Conservation (phyloP, 78 protist species). For the Pigoraptor vietnamica region DNA sequence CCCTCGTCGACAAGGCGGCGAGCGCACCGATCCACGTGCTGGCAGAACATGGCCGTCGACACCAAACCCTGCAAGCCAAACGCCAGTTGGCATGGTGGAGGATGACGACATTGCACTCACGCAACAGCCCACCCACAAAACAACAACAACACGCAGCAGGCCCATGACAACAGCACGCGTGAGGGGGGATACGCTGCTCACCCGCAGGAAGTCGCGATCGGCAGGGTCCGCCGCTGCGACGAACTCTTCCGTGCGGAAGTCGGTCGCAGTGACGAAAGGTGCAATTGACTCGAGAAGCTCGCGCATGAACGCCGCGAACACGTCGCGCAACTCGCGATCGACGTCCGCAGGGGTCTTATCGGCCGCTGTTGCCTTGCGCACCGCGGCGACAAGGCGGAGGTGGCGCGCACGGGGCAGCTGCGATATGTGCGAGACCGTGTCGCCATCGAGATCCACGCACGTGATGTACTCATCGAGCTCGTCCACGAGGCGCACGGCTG, state of each 20-base stretch:
- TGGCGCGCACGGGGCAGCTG: neutral
- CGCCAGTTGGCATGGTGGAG: no score
- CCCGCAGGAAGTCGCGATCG: neutral
- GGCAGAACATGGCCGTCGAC: neutral
- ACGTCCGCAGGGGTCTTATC: no score
- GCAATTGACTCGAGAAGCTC: neutral
- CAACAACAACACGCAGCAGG: no score
- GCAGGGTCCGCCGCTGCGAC: neutral
- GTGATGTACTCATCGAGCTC: neutral
- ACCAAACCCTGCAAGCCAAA: neutral
- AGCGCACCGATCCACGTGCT: neutral
- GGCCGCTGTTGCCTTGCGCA: no score
- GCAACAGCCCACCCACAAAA: no score
- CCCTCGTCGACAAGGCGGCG: neutral
- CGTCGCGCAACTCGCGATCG: no score
- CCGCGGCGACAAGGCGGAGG: neutral
- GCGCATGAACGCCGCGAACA: neutral
- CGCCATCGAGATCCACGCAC: neutral
- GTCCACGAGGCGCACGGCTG: neutral
- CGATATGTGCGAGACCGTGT: neutral
- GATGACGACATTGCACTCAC: no score
- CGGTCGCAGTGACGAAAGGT: neutral
- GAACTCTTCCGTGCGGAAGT: neutral
- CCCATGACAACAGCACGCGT: no score
- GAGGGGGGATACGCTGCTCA: no score